These are phyloP conservation scores for Xylaria sp. DNA, from an alignment of 2,329 filamentous ascomycete species.

Conservation along the genomic window DNA sequence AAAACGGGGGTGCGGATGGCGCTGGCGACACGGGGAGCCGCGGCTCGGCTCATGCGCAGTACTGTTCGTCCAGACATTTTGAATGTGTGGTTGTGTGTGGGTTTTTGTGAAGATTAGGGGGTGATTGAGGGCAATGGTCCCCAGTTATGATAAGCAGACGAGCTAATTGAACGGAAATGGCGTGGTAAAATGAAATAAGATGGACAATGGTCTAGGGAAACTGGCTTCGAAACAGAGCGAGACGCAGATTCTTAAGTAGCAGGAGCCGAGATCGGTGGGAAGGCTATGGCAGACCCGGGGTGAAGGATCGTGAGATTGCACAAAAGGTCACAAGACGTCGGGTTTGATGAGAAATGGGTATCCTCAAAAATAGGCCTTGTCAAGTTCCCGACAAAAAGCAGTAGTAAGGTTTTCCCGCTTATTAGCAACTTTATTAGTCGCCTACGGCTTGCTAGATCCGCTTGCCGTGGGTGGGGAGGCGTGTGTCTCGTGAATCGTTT, in stretches of 20 bases:
- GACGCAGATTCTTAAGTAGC: slow-evolving; percentile 30
- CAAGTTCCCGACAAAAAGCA: slow-evolving; percentile 29
- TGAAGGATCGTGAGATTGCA: slow-evolving; percentile 39
- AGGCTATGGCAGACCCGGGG: slow-evolving; percentile 30
- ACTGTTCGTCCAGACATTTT: slow-evolving; percentile 50
- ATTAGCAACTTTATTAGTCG: slow-evolving; percentile 37
- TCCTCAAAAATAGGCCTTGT: slow-evolving; percentile 29
- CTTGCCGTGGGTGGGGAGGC: slow-evolving; percentile 39
- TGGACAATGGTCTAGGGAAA: slow-evolving; percentile 17
- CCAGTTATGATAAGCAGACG: slow-evolving; percentile 26
- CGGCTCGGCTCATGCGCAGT: slow-evolving; percentile 47
- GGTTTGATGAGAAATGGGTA: slow-evolving; percentile 41
- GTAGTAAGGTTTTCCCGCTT: slow-evolving; percentile 31
- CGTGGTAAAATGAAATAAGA: slow-evolving; percentile 31
- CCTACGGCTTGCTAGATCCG: slow-evolving; percentile 37
- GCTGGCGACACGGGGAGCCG: slow-evolving; percentile 45
- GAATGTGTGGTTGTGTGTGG: slow-evolving; percentile 29
- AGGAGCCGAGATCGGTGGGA: slow-evolving; percentile 36
- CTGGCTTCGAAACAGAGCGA: slow-evolving; percentile 16
- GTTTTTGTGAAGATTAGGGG: neutral
- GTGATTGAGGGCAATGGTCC: slow-evolving; percentile 1
- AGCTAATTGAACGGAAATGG: slow-evolving; percentile 9
- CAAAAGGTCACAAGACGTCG: slow-evolving; percentile 34
- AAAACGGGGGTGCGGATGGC: slow-evolving; percentile 40
- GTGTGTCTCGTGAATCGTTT: slow-evolving; percentile 37